phyloP scores from a whole-genome alignment of 1,139 yeast species.

The Protomyces inundatus region DNA sequence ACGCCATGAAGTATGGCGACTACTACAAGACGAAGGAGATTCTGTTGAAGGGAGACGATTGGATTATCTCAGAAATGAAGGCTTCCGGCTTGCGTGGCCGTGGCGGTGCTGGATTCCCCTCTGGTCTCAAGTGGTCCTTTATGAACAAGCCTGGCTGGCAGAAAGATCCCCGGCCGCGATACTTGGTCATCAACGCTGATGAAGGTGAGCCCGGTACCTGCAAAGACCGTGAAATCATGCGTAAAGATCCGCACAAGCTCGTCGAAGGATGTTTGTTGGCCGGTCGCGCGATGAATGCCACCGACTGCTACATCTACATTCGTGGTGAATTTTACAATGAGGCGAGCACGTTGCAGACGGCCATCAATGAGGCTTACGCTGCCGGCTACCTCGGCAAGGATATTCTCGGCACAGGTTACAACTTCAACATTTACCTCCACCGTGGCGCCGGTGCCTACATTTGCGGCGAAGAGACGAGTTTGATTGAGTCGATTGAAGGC shows the following conservation, averaged over 20 bases:
- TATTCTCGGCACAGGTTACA: conserved; percentile 82
- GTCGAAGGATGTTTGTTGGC: conserved; percentile 83
- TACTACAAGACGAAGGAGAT: conserved; percentile 89
- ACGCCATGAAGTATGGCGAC: conserved; percentile 75
- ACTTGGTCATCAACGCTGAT: conserved; percentile 82
- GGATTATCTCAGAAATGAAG: conserved; percentile 62
- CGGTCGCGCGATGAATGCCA: conserved; percentile 88
- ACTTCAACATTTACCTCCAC: conserved; percentile 74
- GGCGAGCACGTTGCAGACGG: conserved; percentile 62
- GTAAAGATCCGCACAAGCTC: conserved; percentile 85
- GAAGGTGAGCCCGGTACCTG: conserved; percentile 94
- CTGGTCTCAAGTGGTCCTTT: conserved; percentile 85
- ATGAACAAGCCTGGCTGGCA: conserved; percentile 97
- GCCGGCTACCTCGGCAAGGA: conserved; percentile 75
- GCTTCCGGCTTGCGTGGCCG: conserved; percentile 81
- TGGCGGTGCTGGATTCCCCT: conserved; percentile 91
- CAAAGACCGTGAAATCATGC: conserved; percentile 80
- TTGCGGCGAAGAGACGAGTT: conserved; percentile 87
- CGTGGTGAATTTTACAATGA: conserved; percentile 86
- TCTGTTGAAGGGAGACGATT: conserved; percentile 70
- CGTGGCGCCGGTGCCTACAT: conserved; percentile 90
- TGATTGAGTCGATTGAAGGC: conserved; percentile 82
- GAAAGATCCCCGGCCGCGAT: conserved; percentile 76
- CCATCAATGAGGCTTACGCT: conserved; percentile 78
- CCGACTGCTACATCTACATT: conserved; percentile 84